phyloP scores from a whole-genome alignment of 805 yeast species.

The Komagataella ulmi region DNA sequence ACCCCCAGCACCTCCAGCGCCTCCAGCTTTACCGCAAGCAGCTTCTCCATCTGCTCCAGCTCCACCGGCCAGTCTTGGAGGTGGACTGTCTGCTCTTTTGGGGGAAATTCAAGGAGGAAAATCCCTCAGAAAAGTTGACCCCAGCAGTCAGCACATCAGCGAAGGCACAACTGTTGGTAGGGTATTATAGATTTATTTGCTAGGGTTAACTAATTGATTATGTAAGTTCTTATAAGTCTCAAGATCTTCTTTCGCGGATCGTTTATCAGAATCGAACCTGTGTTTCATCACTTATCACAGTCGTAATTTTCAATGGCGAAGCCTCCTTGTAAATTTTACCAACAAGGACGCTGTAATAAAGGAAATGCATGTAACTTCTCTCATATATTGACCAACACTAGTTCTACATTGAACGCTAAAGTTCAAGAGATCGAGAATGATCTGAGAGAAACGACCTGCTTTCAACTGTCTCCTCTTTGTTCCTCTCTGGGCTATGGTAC shows the following conservation, averaged over 20 bases:
- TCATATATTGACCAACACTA: not conserved
- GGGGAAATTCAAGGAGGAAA: conserved; percentile 46
- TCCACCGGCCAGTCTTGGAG: conserved; percentile 18
- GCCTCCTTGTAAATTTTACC: not conserved
- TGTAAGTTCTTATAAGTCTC: not conserved
- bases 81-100: conserved; percentile 30
- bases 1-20: conserved; percentile 20
- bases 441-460: not conserved
- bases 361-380: not conserved
- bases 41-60: conserved; percentile 15
- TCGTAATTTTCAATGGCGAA: not conserved
- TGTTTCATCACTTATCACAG: not conserved
- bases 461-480: not conserved
- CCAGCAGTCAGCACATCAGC: conserved; percentile 29
- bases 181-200: conserved; percentile 19
- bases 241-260: not conserved
- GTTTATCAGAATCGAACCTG: not conserved
- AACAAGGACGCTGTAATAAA: not conserved
- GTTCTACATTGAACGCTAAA: not conserved
- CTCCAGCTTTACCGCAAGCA: conserved; percentile 17
- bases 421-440: not conserved
- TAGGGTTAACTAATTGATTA: not conserved
- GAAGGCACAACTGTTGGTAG: conserved; percentile 35
- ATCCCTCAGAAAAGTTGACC: conserved; percentile 35
- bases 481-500: not conserved